Conservation (phyloP, 2,329 filamentous ascomycete genomes). For the Blastomyces parvus region DNA sequence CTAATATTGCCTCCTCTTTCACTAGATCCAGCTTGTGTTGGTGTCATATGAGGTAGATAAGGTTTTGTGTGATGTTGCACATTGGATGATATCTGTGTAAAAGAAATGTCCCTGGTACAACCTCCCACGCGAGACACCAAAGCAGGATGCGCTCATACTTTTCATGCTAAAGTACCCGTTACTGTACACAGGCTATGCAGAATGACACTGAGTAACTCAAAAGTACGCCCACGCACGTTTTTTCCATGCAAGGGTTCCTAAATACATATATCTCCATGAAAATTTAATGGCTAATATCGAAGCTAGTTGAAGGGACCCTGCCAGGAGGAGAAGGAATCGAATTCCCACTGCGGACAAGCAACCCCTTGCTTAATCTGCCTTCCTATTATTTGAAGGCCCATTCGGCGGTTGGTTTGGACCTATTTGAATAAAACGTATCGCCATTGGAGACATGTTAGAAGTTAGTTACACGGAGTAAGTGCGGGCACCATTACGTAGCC, state of each 20-base stretch:
- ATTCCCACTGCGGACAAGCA: background rate
- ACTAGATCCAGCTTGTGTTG: background rate
- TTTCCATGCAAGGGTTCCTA: slow-evolving; percentile 3
- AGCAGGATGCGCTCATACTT: background rate
- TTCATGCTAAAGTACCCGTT: background rate
- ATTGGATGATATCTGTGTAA: background rate
- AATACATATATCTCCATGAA: background rate
- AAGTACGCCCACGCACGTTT: background rate
- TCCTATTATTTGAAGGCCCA: background rate
- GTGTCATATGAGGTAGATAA: background rate
- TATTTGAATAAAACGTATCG: background rate
- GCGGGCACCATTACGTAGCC: background rate
- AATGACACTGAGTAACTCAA: slow-evolving; percentile 1
- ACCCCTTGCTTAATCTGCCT: background rate
- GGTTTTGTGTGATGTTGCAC: background rate
- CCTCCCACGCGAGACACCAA: background rate
- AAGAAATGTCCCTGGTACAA: background rate
- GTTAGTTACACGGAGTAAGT: background rate
- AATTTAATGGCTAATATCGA: background rate
- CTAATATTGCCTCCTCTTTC: background rate
- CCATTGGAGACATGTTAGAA: background rate
- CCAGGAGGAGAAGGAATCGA: background rate
- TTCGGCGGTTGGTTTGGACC: background rate
- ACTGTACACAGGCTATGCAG: background rate
- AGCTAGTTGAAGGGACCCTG: background rate